Evolutionary conservation across 257 asterid genomes (phyloP).

Genomic region (Solanum bulbocastanum): DNA sequence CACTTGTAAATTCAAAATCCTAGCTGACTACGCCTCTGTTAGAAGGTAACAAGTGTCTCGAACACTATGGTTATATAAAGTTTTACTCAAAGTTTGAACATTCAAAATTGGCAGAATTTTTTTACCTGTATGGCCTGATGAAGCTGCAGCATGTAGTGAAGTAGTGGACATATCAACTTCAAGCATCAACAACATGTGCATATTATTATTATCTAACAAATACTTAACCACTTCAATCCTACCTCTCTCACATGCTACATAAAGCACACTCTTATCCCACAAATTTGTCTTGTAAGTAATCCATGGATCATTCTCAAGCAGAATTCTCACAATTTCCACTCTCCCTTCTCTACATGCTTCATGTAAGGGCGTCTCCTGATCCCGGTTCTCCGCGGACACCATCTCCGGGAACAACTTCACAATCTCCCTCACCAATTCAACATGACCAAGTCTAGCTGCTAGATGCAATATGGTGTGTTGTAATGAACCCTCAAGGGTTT

Average conservation of each 20-base stretch:
- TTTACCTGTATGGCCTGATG: conserved; percentile 34
- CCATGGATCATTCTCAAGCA: conserved; percentile 15
- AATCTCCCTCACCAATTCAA: conserved; percentile 13
- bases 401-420: conserved; percentile 16
- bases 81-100: too few species aligned
- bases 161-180: conserved; percentile 22
- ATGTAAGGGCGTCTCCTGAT: conserved; percentile 35
- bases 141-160: conserved; percentile 43
- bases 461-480: conserved; percentile 21
- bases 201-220: background rate
- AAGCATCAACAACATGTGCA: conserved; percentile 13
- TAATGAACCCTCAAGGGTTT: background rate
- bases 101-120: background rate
- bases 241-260: conserved; percentile 32
- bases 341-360: conserved; percentile 48
- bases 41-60: too few species aligned
- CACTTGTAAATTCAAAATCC: too few species aligned
- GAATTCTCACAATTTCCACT: conserved; percentile 11
- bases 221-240: conserved; percentile 15
- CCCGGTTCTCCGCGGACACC: conserved; percentile 26
- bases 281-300: conserved; percentile 16
- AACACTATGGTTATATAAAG: too few species aligned
- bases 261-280: conserved; percentile 19
- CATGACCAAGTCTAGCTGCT: conserved; percentile 33
- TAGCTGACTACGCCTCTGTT: too few species aligned